Percentiles rank a stretch among this genome's conserved stretches.
These are phyloP conservation scores for Coniosporium tulheliwenetii DNA, from an alignment of 2,329 filamentous ascomycete genomes.

Conservation along the genomic window DNA sequence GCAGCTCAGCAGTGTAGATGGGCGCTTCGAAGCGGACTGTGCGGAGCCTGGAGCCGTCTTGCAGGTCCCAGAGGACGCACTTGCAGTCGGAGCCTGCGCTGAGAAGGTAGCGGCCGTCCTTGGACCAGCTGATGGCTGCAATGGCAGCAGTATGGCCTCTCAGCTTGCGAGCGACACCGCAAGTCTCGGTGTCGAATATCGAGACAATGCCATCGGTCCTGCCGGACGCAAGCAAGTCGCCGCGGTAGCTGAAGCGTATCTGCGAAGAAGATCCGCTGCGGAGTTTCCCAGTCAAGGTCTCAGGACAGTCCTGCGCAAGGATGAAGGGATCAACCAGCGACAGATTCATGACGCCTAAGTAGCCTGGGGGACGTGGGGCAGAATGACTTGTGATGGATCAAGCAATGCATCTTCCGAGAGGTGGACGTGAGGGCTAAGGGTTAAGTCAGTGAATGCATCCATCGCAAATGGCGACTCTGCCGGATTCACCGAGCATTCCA, in stretches of 20 bases:
- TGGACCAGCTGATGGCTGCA: slow-evolving; percentile 54
- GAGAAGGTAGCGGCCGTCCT: slow-evolving; percentile 77
- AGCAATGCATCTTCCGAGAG: too few species aligned
- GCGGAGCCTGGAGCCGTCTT: slow-evolving; percentile 54
- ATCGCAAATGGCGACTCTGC: too few species aligned
- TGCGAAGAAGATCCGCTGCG: slow-evolving; percentile 53
- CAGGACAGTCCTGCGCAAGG: slow-evolving; percentile 70
- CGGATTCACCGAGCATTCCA: too few species aligned
- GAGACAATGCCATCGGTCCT: slow-evolving; percentile 83
- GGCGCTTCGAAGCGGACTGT: slow-evolving; percentile 85
- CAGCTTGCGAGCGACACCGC: slow-evolving; percentile 87
- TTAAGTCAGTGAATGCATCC: too few species aligned
- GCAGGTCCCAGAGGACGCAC: slow-evolving; percentile 86
- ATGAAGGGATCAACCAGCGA: slow-evolving; percentile 57
- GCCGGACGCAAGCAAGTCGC: slow-evolving; percentile 88
- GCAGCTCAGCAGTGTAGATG: slow-evolving; percentile 89
- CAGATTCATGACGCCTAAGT: slow-evolving; percentile 42
- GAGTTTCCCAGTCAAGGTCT: slow-evolving; percentile 75
- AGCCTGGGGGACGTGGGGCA: too few species aligned
- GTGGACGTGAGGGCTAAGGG: too few species aligned
- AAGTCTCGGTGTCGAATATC: slow-evolving; percentile 94
- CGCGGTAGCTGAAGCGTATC: slow-evolving; percentile 80
- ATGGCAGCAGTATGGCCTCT: slow-evolving; percentile 58
- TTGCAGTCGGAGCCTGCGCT: slow-evolving; percentile 95
- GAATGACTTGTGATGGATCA: too few species aligned